A percentile compares a stretch with the other conserved stretches of the same genome.
Conservation (phyloP, 352 stramenopile genomes). For the Thalassiosira ordinaria region DNA sequence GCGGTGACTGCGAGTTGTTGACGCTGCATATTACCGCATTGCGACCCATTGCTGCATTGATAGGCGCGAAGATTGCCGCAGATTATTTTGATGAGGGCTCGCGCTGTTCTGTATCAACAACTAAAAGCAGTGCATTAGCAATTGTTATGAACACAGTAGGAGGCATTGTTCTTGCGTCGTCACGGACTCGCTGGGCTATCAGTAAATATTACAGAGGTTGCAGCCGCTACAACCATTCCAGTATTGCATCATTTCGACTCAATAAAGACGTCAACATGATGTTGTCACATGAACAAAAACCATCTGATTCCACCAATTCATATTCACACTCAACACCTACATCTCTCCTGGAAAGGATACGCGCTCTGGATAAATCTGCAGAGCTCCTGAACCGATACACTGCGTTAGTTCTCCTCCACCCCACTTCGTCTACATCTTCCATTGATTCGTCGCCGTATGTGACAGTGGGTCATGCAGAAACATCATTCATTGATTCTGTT, state of each 20-base stretch:
- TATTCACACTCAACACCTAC: not conserved
- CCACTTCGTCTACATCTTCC: not conserved
- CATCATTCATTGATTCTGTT: slow-evolving; percentile 23
- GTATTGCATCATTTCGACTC: not conserved
- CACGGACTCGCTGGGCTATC: no score
- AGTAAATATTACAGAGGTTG: not conserved
- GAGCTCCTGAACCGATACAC: slow-evolving; percentile 24
- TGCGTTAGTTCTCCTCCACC: slow-evolving; percentile 19
- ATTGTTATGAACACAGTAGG: no score
- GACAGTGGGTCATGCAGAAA: slow-evolving; percentile 29
- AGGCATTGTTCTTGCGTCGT: no score
- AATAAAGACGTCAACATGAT: no score
- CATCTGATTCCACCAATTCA: not conserved
- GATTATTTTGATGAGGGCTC: no score
- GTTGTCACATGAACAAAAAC: no score
- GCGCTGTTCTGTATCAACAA: no score
- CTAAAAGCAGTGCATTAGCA: no score
- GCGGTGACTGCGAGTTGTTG: no score
- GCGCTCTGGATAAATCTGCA: slow-evolving; percentile 22
- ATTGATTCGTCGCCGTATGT: not conserved
- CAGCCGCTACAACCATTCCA: not conserved
- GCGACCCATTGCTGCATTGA: no score
- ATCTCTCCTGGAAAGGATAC: slow-evolving; percentile 31
- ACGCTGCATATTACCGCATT: no score
- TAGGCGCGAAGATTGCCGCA: no score